phyloP scores from a whole-genome alignment of 805 yeast species.

The Priceomyces fermenticarens region DNA sequence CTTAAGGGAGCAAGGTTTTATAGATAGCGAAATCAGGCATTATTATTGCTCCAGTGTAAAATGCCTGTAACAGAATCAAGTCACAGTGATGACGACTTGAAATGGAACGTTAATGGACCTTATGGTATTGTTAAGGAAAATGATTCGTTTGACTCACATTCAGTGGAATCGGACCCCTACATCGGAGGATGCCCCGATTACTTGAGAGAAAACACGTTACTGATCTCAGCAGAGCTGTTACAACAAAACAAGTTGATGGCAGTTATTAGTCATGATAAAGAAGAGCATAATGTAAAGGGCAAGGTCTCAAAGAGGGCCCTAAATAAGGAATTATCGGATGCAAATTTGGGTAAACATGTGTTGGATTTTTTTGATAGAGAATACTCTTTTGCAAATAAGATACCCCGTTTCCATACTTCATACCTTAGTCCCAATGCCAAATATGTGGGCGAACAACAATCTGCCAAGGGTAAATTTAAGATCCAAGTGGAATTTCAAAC shows the following conservation, averaged over 20 bases:
- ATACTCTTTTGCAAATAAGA: conserved; percentile 2
- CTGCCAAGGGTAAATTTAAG: conserved; percentile 62
- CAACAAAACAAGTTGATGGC: too few relatives aligned
- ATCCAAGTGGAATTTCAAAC: conserved; percentile 67
- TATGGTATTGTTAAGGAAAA: neutral
- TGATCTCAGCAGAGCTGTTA: too few relatives aligned
- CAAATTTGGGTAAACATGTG: neutral
- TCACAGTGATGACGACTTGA: conserved; percentile 2
- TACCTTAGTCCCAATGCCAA: conserved; percentile 59
- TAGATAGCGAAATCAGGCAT: too few relatives aligned
- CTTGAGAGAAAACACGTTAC: too few relatives aligned
- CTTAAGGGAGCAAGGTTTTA: too few relatives aligned
- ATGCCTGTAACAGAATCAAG: conserved; percentile 3
- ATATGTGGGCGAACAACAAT: conserved; percentile 68
- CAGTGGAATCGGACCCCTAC: too few relatives aligned
- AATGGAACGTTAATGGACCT: neutral
- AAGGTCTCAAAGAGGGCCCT: neutral
- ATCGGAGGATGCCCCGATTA: too few relatives aligned
- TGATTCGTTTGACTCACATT: conserved; percentile 2
- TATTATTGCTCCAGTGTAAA: neutral
- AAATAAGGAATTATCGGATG: neutral
- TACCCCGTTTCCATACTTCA: conserved; percentile 33
- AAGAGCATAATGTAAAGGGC: neutral
- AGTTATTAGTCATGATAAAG: neutral
- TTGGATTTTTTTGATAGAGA: conserved; percentile 3